Percentiles rank a stretch among this genome's conserved stretches.
phyloP scores from a whole-genome alignment of 345 rosid species.

The Jatropha curcas region DNA sequence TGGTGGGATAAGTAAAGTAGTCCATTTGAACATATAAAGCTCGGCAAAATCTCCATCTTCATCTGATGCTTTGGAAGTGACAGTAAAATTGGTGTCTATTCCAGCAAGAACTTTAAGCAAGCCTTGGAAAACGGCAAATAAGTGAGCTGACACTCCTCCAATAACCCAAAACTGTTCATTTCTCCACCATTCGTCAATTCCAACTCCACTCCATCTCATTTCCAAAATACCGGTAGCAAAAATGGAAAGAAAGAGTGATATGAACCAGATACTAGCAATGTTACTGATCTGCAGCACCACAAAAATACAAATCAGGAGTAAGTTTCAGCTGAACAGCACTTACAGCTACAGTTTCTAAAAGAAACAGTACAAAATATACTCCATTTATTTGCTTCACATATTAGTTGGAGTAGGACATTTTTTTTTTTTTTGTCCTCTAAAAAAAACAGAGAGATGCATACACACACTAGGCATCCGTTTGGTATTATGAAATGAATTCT shows the following conservation, averaged over 20 bases:
- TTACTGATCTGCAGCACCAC: slow-evolving; percentile 37
- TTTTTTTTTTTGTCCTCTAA: too few species aligned
- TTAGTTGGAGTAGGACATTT: not conserved
- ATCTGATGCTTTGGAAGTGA: slow-evolving; percentile 32
- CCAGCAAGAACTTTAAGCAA: slow-evolving; percentile 40
- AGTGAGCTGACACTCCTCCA: slow-evolving; percentile 44
- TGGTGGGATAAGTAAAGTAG: slow-evolving; percentile 44
- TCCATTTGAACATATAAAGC: slow-evolving; percentile 47
- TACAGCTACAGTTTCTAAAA: not conserved
- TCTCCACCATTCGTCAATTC: slow-evolving; percentile 55
- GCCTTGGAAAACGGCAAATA: slow-evolving; percentile 45
- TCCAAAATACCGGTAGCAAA: slow-evolving; percentile 46
- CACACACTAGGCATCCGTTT: too few species aligned
- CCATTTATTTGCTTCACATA: not conserved
- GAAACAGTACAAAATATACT: not conserved
- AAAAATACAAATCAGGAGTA: slow-evolving; percentile 6
- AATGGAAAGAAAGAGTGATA: slow-evolving; percentile 40
- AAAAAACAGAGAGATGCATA: not conserved
- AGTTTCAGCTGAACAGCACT: not conserved
- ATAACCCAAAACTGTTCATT: slow-evolving; percentile 52
- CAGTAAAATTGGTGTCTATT: slow-evolving; percentile 30
- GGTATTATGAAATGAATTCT: too few species aligned
- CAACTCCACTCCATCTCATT: slow-evolving; percentile 50
- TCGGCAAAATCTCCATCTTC: slow-evolving; percentile 35
- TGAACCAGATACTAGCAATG: slow-evolving; percentile 39